Conservation (phyloP, 129 eudicot genomes). For the Helichrysum umbraculigerum region DNA sequence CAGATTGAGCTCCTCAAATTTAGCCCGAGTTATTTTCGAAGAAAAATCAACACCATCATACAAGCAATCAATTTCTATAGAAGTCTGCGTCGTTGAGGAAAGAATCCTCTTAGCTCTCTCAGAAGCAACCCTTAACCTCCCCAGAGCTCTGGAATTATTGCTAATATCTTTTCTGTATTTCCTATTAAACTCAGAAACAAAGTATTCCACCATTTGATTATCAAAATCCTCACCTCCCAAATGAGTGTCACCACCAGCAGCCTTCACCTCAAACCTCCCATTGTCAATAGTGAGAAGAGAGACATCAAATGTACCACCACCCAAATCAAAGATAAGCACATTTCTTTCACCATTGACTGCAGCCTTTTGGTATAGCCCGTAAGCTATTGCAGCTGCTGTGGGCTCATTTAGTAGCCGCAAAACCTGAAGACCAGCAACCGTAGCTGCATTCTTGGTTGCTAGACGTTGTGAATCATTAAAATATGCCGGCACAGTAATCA, state of each 20-base stretch:
- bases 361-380: slow-evolving; percentile 6
- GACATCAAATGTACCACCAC: neutral
- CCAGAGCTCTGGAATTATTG: neutral
- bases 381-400: slow-evolving; percentile 22
- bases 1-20: too few relatives aligned
- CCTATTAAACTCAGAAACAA: slow-evolving; percentile 8
- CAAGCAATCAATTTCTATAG: neutral
- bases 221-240: too few relatives aligned
- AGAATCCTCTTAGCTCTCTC: neutral
- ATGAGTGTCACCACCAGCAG: too few relatives aligned
- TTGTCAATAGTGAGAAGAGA: too few relatives aligned
- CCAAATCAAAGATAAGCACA: slow-evolving; percentile 27
- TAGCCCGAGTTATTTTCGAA: neutral
- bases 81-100: neutral
- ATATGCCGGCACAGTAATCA: slow-evolving; percentile 57
- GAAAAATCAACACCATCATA: neutral
- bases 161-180: slow-evolving; percentile 10
- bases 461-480: slow-evolving; percentile 56
- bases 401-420: slow-evolving; percentile 45
- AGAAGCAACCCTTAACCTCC: neutral
- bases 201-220: slow-evolving; percentile 14
- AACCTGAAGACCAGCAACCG: slow-evolving; percentile 50
- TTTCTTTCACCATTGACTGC: neutral
- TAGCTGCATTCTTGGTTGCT: slow-evolving; percentile 63
- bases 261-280: too few relatives aligned